Evolutionary conservation across 345 rosid genomes (phyloP).

Genomic region (Heritiera littoralis): DNA sequence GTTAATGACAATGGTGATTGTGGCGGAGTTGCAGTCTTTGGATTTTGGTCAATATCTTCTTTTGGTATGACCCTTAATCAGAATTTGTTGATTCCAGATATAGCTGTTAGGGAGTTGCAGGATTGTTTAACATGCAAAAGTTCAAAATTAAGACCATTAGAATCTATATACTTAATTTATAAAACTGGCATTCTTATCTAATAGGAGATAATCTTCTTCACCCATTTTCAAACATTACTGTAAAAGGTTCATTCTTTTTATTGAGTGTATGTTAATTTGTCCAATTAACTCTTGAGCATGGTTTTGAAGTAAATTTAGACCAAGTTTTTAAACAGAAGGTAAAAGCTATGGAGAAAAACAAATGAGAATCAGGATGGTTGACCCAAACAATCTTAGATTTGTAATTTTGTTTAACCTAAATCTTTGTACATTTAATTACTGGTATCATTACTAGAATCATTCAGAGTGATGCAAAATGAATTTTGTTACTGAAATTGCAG

Average conservation of each 20-base stretch:
- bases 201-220: not conserved
- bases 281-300: no score
- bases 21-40: slow-evolving; percentile 65
- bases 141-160: not conserved
- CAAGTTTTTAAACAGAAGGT: no score
- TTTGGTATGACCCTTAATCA: slow-evolving; percentile 50
- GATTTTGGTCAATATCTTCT: slow-evolving; percentile 55
- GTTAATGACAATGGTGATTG: slow-evolving; percentile 70
- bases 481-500: not conserved
- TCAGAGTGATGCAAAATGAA: not conserved
- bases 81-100: not conserved
- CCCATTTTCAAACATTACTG: not conserved
- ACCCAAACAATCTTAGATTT: no score
- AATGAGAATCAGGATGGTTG: no score
- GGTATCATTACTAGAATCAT: not conserved
- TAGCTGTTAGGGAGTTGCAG: not conserved
- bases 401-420: no score
- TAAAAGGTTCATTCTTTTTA: not conserved
- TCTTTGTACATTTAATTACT: not conserved
- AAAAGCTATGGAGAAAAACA: no score
- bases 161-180: not conserved
- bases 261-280: not conserved
- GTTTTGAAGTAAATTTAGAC: no score
- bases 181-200: not conserved
- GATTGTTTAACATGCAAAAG: not conserved